A percentile compares a stretch with the other conserved stretches of the same genome.
Evolutionary conservation across 257 asterid species (phyloP).

Genomic region (Paulownia fortunei): DNA sequence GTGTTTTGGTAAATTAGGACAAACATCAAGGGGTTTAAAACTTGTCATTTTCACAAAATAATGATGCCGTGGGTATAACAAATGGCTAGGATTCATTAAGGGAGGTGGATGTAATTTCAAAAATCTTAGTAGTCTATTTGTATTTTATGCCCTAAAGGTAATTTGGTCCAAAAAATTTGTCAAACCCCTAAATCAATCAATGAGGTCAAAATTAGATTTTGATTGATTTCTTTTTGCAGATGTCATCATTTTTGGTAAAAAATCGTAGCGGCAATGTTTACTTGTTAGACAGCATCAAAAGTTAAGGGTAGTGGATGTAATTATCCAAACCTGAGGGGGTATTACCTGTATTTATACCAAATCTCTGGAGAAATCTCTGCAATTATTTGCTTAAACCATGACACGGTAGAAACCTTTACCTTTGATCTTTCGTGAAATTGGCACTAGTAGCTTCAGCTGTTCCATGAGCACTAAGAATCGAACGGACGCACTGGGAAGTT

Average conservation of each 20-base stretch:
- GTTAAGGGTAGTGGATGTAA: not conserved
- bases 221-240: not conserved
- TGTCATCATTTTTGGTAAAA: not conserved
- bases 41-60: not conserved
- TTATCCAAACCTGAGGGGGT: not conserved
- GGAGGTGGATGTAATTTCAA: not conserved
- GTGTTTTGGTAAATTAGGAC: not conserved
- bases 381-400: conserved; percentile 5
- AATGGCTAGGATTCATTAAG: not conserved
- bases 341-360: not conserved
- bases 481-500: conserved; percentile 71
- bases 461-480: conserved; percentile 80
- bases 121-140: not conserved
- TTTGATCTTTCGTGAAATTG: conserved; percentile 76
- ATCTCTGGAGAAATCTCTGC: not conserved
- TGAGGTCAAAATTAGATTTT: not conserved
- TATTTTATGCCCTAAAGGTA: not conserved
- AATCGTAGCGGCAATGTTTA: not conserved
- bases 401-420: conserved; percentile 40
- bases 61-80: not conserved
- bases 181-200: not conserved
- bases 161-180: not conserved
- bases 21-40: not conserved
- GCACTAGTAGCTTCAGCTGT: conserved; percentile 81
- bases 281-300: not conserved